Evolutionary conservation across 1,284 basidiomycete species (phyloP).

Genomic region (Boletellus dicymbophilus): DNA sequence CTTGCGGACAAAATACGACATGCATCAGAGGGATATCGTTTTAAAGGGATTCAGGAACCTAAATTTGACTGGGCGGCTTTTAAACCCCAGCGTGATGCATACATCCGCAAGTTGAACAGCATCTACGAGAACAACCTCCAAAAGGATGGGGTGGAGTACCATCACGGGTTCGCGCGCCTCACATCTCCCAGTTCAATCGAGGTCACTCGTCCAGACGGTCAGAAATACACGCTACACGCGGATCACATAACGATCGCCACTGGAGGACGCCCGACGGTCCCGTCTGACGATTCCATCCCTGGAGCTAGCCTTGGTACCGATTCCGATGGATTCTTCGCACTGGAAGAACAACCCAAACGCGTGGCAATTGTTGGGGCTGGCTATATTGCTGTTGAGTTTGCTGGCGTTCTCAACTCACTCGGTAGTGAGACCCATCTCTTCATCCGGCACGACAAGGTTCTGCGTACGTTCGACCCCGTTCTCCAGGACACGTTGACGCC

Average conservation of each 20-base stretch:
- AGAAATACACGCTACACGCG: conserved; percentile 67
- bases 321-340: conserved; percentile 97
- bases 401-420: conserved; percentile 86
- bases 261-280: conserved; percentile 84
- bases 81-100: conserved; percentile 95
- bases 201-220: conserved; percentile 64
- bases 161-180: conserved; percentile 81
- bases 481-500: conserved; percentile 87
- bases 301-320: conserved; percentile 90
- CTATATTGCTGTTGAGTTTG: conserved; percentile 96
- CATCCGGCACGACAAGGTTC: conserved; percentile 87
- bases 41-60: conserved; percentile 53
- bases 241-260: conserved; percentile 85
- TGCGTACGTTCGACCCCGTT: conserved; percentile 92
- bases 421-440: conserved; percentile 91
- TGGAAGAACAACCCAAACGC: conserved; percentile 88
- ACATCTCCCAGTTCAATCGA: conserved; percentile 66
- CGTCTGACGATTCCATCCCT: conserved; percentile 81
- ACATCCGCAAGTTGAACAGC: conserved; percentile 88
- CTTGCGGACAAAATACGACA: conserved; percentile 82
- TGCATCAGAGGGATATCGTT: conserved; percentile 81
- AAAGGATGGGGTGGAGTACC: conserved; percentile 89
- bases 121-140: conserved; percentile 92
- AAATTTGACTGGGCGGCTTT: conserved; percentile 91
- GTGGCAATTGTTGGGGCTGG: conserved; percentile 96